A percentile compares a stretch with the other conserved stretches of the same genome.
These are phyloP conservation scores for Pseudogymnoascus sp. DNA, from an alignment of 2,329 filamentous ascomycete genomes.

Conservation along the genomic window DNA sequence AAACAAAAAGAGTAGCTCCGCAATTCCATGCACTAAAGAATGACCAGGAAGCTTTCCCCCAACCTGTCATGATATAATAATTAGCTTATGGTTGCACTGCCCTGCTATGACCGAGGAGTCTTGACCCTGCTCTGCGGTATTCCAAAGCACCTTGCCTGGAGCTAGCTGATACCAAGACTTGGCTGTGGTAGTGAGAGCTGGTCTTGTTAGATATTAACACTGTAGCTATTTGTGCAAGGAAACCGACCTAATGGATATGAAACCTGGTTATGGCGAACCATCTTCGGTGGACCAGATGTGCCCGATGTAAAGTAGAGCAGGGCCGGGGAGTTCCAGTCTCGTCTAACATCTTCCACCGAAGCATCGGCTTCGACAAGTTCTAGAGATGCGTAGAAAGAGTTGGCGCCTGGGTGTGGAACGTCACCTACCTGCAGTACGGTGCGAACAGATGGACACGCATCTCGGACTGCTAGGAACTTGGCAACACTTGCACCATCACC, in stretches of 20 bases:
- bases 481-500: slow-evolving; percentile 30
- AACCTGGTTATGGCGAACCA: slow-evolving; percentile 35
- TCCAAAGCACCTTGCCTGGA: slow-evolving; percentile 34
- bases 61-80: slow-evolving; percentile 21
- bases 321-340: slow-evolving; percentile 18
- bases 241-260: slow-evolving; percentile 32
- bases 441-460: slow-evolving; percentile 28
- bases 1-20: slow-evolving; percentile 34
- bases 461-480: slow-evolving; percentile 29
- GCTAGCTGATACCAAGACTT: slow-evolving; percentile 32
- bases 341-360: slow-evolving; percentile 20
- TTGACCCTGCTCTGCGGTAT: slow-evolving; percentile 33
- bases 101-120: neutral
- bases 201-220: neutral
- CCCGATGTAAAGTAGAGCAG: slow-evolving; percentile 36
- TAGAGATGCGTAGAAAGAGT: slow-evolving; percentile 15
- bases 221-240: neutral
- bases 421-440: slow-evolving; percentile 29
- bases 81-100: neutral
- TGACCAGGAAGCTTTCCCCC: slow-evolving; percentile 37
- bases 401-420: neutral
- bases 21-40: slow-evolving; percentile 35
- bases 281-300: slow-evolving; percentile 35
- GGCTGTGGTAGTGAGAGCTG: slow-evolving; percentile 32
- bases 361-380: slow-evolving; percentile 22